phyloP scores from a whole-genome alignment of 2,329 filamentous ascomycete species.

The Apiospora koreana region DNA sequence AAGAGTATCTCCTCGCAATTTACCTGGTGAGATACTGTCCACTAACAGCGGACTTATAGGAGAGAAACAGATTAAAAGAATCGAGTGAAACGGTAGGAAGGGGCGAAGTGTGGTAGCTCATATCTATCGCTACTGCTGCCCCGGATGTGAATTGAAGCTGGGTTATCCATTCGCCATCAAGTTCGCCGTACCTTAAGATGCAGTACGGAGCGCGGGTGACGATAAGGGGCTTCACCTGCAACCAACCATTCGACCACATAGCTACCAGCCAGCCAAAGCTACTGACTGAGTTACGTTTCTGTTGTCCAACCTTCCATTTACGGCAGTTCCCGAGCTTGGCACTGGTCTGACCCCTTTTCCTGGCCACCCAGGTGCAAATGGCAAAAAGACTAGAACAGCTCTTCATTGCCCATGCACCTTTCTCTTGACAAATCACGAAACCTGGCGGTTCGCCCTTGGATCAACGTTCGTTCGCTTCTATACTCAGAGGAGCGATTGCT shows the following conservation, averaged over 20 bases:
- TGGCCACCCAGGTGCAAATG: neutral
- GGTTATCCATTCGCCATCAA: neutral
- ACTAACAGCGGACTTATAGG: neutral
- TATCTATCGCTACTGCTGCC: neutral
- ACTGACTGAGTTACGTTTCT: too few relatives aligned
- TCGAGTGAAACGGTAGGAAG: neutral
- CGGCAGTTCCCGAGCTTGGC: too few relatives aligned
- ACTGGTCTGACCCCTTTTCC: neutral
- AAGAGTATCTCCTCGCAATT: neutral
- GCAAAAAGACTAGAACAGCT: too few relatives aligned
- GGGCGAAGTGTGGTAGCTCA: neutral
- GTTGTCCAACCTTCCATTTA: too few relatives aligned
- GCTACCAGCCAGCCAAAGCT: neutral
- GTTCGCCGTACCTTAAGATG: neutral
- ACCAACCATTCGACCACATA: too few relatives aligned
- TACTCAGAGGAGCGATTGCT: too few relatives aligned
- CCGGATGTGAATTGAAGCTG: neutral
- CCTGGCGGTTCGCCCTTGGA: too few relatives aligned
- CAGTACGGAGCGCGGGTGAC: neutral
- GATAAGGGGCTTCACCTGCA: too few relatives aligned
- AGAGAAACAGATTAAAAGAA: too few relatives aligned
- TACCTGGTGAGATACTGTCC: neutral
- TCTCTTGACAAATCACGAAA: too few relatives aligned
- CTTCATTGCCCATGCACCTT: too few relatives aligned
- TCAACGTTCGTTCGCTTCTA: too few relatives aligned